phyloP scores from a whole-genome alignment of 129 eudicot species.

The Saussurea involucrata region DNA sequence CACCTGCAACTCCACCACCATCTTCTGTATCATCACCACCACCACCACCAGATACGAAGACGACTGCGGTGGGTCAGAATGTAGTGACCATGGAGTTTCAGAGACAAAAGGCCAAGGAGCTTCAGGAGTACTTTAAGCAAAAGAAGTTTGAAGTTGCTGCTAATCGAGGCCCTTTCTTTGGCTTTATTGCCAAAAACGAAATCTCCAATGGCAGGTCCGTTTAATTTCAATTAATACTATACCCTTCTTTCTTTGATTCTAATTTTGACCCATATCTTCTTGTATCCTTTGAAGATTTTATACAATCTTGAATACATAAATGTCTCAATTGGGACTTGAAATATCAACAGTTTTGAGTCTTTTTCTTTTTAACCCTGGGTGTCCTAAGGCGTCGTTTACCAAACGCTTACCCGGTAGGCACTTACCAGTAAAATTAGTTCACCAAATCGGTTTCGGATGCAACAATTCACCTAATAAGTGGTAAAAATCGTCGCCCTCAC shows the following conservation, averaged over 20 bases:
- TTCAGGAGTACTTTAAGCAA: conserved; percentile 86
- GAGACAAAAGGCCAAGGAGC: conserved; percentile 93
- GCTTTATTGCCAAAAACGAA: conserved; percentile 82
- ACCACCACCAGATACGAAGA: conserved; percentile 26
- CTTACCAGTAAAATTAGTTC: too few relatives aligned
- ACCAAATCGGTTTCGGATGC: too few relatives aligned
- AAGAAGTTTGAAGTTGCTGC: conserved; percentile 67
- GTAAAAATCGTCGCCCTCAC: too few relatives aligned
- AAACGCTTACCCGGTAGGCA: too few relatives aligned
- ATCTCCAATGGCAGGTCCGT: conserved; percentile 97
- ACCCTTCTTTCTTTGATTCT: background rate
- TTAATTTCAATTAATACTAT: background rate
- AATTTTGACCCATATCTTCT: background rate
- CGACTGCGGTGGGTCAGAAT: conserved; percentile 39
- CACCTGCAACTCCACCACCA: conserved; percentile 12
- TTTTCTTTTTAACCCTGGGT: too few relatives aligned
- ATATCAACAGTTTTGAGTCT: background rate
- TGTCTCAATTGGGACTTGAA: background rate
- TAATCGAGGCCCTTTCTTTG: conserved; percentile 84
- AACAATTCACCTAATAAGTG: too few relatives aligned
- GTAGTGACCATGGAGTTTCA: conserved; percentile 85
- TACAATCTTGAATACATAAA: background rate
- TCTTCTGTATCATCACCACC: conserved; percentile 25
- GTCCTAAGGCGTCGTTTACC: too few relatives aligned
- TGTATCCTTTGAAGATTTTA: background rate